These are phyloP conservation scores for Pittosporum tobira DNA, from an alignment of 129 eudicot genomes.

Conservation along the genomic window DNA sequence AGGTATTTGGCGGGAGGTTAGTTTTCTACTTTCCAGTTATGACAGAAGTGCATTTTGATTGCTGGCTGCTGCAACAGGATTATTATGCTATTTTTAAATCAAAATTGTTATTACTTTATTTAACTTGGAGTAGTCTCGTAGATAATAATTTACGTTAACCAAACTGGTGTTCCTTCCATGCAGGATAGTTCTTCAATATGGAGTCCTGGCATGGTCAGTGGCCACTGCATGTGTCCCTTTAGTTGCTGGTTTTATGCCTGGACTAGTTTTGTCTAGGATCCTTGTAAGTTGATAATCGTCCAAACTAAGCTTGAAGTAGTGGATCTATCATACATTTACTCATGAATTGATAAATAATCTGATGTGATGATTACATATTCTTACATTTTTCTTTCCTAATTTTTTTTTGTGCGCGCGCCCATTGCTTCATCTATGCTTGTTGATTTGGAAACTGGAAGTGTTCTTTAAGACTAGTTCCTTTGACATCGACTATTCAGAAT, in stretches of 20 bases:
- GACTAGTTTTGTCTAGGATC: constrained; percentile 70
- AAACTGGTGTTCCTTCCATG: constrained; percentile 4
- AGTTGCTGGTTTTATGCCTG: constrained; percentile 96
- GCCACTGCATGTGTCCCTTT: constrained; percentile 85
- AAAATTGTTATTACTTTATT: not conserved
- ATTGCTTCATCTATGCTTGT: not conserved
- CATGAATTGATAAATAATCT: not conserved
- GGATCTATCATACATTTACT: not conserved
- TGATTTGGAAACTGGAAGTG: not conserved
- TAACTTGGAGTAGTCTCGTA: not conserved
- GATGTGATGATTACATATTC: not conserved
- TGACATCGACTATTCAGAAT: not conserved
- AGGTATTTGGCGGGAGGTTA: constrained; percentile 93
- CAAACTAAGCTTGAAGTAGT: not conserved
- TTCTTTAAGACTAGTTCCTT: not conserved
- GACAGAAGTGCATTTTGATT: not conserved
- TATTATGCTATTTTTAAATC: not conserved
- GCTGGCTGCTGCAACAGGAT: not conserved
- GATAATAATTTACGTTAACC: not conserved
- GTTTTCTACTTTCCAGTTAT: constrained; percentile 25
- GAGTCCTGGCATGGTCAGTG: constrained; percentile 82
- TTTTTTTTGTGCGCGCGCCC: not conserved
- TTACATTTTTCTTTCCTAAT: not conserved
- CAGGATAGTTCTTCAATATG: constrained; percentile 77
- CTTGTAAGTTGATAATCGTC: constrained; percentile 45